Evolutionary conservation across 768 basidiomycete genomes (phyloP), one percentile per base, ranked within the genome.

Genomic region (Boletus patriciae): DNA sequence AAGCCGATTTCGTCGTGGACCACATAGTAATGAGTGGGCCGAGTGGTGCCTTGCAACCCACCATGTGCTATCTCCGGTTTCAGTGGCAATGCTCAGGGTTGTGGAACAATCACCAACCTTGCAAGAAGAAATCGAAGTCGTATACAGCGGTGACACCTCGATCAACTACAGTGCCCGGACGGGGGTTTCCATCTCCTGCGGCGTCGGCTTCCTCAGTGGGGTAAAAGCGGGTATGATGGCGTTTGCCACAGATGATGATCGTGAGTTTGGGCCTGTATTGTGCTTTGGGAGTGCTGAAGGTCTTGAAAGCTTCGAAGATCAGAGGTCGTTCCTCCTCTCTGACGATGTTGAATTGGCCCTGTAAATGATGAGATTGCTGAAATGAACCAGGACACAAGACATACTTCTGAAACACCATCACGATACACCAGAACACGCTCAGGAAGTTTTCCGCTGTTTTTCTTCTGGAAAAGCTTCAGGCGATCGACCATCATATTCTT

Each of bases 341-440:
- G 31, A 83, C 81, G 11, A 69, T 75, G 11, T 67, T 51, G 59
- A 81, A 83, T 73, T 83, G 82, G 1, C 81, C 81, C 74, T 81
- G 50, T 13, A 50, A 48, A 33, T 18, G 38, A 40, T 72, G 55
- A 72, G 53, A 34, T 19, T 4, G 12, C 11, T 13, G 41, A 50
- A 50, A 42, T 16, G 9, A 55, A 50, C 4, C 11, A 12, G 4
- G 4, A 44, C 19, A 36, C 23, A 54, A 27, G 45, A 43, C 72
- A 36, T 49, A 87, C 89, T 74, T 92, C 90, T 3, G 89, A 90
- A 29, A 92, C 89, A 47, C 91, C 91, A 66, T 92, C 91, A 9
- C 81, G 76, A 62, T 81, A 83, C n/a, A 83, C 77, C n/a, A 83
- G 53, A 46, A 83, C 57, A 19, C 82, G 77, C 5, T 67, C 59